Evolutionary conservation across 768 basidiomycete species (phyloP).

Genomic region (Flagelloscypha sp.): DNA sequence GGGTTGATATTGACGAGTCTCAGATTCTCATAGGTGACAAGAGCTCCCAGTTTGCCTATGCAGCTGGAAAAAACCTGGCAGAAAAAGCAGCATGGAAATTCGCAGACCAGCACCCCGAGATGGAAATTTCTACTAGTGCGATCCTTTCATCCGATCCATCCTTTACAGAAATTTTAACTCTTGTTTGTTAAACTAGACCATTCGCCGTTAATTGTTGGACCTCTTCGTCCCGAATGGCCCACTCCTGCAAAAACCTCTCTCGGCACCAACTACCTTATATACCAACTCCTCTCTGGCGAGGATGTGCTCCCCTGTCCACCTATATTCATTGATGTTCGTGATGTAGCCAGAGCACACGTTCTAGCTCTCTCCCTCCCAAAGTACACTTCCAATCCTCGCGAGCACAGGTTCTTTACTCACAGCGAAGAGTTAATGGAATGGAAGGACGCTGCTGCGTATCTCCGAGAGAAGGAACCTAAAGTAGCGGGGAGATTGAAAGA

Average conservation of each 20-base stretch:
- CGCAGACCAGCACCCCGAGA: constrained; percentile 15
- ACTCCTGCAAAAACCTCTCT: constrained; percentile 17
- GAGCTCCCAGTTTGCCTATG: constrained; percentile 7
- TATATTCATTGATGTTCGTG: constrained; percentile 26
- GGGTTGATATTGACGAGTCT: constrained; percentile 5
- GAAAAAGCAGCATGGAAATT: constrained; percentile 20
- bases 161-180: constrained; percentile 10
- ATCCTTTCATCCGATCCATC: background rate
- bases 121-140: constrained; percentile 16
- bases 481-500: constrained; percentile 14
- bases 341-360: constrained; percentile 4
- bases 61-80: constrained; percentile 18
- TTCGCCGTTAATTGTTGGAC: constrained; percentile 30
- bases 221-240: constrained; percentile 24
- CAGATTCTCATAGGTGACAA: constrained; percentile 3
- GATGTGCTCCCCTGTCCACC: constrained; percentile 11
- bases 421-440: no score
- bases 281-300: constrained; percentile 20
- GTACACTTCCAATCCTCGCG: no score
- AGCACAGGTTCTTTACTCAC: no score
- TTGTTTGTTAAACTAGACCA: constrained; percentile 22
- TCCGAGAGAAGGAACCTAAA: constrained; percentile 13
- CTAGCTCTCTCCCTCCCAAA: constrained; percentile 5
- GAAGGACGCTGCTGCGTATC: constrained; percentile 14
- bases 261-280: constrained; percentile 23